phyloP scores from a whole-genome alignment of 805 yeast species.

The Pichia membranifaciens region DNA sequence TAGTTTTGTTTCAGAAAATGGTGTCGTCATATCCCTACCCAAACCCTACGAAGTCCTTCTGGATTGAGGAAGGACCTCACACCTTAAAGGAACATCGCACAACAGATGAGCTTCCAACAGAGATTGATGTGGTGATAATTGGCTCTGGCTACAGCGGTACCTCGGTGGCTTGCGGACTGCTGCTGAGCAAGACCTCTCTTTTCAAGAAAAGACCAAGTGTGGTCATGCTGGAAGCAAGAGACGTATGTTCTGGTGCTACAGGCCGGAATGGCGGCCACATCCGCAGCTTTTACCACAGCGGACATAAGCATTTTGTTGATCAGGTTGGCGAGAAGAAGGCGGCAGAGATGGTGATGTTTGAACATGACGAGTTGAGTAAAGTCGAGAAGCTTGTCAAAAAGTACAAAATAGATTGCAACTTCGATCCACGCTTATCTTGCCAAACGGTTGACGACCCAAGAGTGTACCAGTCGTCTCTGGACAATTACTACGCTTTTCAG shows the following conservation, averaged over 20 bases:
- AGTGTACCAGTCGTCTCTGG: constrained; percentile 12
- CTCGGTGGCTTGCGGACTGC: constrained; percentile 27
- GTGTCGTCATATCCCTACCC: constrained; percentile 14
- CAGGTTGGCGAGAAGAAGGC: constrained; percentile 26
- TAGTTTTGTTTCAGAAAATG: no score
- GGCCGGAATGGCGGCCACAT: constrained; percentile 47
- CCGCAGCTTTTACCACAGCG: constrained; percentile 30
- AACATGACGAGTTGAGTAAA: constrained; percentile 28
- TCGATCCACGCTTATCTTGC: constrained; percentile 30
- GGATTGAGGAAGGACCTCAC: constrained; percentile 11
- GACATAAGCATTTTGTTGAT: constrained; percentile 15
- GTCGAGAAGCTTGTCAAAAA: constrained; percentile 31
- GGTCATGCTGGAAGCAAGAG: constrained; percentile 35
- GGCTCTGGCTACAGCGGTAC: constrained; percentile 45
- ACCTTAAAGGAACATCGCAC: constrained; percentile 10
- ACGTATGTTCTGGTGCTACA: constrained; percentile 37
- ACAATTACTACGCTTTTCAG: constrained; percentile 21
- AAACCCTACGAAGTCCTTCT: constrained; percentile 17
- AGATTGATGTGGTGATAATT: constrained; percentile 36
- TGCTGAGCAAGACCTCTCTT: constrained; percentile 21
- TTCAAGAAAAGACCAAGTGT: constrained; percentile 1
- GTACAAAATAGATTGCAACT: constrained; percentile 34
- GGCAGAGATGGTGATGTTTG: constrained; percentile 35
- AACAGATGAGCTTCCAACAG: constrained; percentile 29
- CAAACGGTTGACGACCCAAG: constrained; percentile 28